Evolutionary conservation across 257 asterid species (phyloP), one percentile per base, ranked within the genome.

Genomic region (Capsicum chinense): DNA sequence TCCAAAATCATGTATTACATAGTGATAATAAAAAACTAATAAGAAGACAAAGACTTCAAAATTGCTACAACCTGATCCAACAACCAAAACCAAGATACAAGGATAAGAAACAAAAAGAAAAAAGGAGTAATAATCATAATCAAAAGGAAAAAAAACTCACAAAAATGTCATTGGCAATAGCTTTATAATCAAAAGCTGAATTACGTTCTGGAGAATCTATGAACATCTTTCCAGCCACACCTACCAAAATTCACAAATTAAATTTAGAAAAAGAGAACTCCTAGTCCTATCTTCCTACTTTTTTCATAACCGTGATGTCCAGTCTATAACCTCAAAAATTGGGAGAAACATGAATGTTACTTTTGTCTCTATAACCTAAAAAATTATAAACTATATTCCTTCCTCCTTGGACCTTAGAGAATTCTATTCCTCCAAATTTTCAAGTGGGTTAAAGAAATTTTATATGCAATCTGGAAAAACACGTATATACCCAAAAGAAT

Each of bases 201-300:
- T 71, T 57, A 47, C 47, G 85, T 80, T 21, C 54, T 16, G 85
- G 16, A 48, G 86, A 79, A 64, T 63, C 58, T 33, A 88, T 54
- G 83, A 87, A 87, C 87, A 88, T 79, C 80, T 83, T 84, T 78
- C 83, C 88, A 76, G 86, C 86, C 79, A 89, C 81, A 68, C 89
- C 92, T 89, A 70, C 56, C 66, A 79, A 62, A 63, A 59, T 4
- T 12, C 71, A 85, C 48, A 56, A 59, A n/a, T 66, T 42, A 82
- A 57, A 11, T 13, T 81, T 44, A 76, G 70, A 47, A 8, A 19
- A 67, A 16, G 16, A 58, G 0, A 69, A 16, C 8, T 69, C 56
- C 54, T 14, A 17, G 15, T 37, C 76, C 21, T 14, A 56, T 66
- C 59, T 54, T 26, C 54, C 56, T 42, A 3, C 15, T 13, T 44